These are phyloP conservation scores for Boletus pseudopeckii DNA, from an alignment of 768 basidiomycete species.

Conservation along the genomic window DNA sequence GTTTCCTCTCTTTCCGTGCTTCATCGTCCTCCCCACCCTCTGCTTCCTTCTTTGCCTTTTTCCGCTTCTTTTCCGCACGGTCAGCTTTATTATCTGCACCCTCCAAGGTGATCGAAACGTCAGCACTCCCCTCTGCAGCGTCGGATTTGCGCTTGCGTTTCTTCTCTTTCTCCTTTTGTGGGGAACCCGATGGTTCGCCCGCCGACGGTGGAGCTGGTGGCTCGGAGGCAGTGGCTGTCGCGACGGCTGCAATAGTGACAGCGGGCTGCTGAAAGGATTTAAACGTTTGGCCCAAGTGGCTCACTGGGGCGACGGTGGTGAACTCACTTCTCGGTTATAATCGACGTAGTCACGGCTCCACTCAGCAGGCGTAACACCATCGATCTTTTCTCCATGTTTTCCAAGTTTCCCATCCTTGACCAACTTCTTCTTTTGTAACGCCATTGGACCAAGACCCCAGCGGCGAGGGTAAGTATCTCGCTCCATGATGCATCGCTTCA, in stretches of 20 bases:
- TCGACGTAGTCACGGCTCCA: constrained; percentile 96
- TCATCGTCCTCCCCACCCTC: constrained; percentile 50
- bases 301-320: neutral
- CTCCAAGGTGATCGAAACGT: constrained; percentile 40
- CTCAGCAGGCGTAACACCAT: constrained; percentile 81
- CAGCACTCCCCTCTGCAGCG: constrained; percentile 39
- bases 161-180: constrained; percentile 63
- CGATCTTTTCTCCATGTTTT: constrained; percentile 88
- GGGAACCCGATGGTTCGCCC: constrained; percentile 32
- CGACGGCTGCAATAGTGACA: constrained; percentile 29
- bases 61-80: constrained; percentile 54
- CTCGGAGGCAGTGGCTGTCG: constrained; percentile 21
- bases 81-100: constrained; percentile 44
- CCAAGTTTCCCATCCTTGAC: constrained; percentile 97
- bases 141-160: constrained; percentile 84
- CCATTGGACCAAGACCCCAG: constrained; percentile 98
- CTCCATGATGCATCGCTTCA: constrained; percentile 99
- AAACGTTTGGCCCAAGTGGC: neutral
- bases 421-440: constrained; percentile 96
- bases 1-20: constrained; percentile 58
- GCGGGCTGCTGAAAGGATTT: constrained; percentile 37
- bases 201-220: constrained; percentile 29
- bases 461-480: constrained; percentile 96
- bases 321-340: constrained; percentile 68
- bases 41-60: constrained; percentile 56